Percentiles rank a stretch among this genome's conserved stretches.
phyloP scores from a whole-genome alignment of 2,329 filamentous ascomycete species.

The Didymella segeticola region DNA sequence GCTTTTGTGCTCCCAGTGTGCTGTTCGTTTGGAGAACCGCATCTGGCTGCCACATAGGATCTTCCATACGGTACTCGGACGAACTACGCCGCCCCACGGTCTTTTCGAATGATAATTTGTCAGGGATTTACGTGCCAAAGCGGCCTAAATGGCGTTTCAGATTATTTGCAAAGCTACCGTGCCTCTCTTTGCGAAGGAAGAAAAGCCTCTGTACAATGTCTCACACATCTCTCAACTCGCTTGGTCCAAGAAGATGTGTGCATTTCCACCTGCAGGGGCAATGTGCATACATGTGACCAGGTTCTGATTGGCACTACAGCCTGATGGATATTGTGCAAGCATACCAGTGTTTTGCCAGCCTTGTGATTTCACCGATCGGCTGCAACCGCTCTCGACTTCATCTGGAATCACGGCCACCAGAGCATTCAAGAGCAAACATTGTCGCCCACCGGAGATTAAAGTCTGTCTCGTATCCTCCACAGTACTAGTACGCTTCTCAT shows the following conservation, averaged over 20 bases:
- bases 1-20: background rate
- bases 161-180: background rate
- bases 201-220: background rate
- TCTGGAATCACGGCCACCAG: background rate
- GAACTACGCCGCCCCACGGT: background rate
- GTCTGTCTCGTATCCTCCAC: background rate
- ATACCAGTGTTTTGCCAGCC: background rate
- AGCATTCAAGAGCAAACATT: background rate
- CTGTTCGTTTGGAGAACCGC: background rate
- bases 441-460: background rate
- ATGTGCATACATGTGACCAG: background rate
- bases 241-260: background rate
- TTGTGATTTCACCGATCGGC: constrained; percentile 1
- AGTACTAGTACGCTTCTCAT: background rate
- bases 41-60: background rate
- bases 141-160: background rate
- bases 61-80: background rate
- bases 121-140: too few species aligned
- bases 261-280: background rate
- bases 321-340: constrained; percentile 2
- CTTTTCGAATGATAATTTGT: background rate
- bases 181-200: background rate
- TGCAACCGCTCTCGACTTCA: constrained; percentile 1
- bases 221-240: background rate
- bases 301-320: constrained; percentile 1